Evolutionary conservation across 331 rosid genomes (phyloP).

Genomic region (Acacia pycnantha): DNA sequence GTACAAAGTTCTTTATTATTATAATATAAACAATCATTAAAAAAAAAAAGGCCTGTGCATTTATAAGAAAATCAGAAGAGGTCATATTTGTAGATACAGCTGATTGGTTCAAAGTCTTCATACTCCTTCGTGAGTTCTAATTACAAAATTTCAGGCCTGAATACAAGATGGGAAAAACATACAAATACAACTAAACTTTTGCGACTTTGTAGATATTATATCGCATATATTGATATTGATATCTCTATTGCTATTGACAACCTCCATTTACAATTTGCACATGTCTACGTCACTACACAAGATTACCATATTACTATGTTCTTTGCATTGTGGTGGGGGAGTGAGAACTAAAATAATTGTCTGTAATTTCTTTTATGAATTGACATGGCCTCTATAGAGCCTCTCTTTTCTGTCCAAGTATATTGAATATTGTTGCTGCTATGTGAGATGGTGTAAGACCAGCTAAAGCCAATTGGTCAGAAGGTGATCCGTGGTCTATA

Average conservation of each 20-base stretch:
- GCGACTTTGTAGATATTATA: neutral
- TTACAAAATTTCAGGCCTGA: neutral
- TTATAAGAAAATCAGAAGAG: neutral
- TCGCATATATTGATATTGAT: neutral
- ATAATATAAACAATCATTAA: too few species aligned
- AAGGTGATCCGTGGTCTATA: too few species aligned
- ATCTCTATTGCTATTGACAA: neutral
- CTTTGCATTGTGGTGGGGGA: constrained; percentile 28
- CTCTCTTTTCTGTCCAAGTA: constrained; percentile 83
- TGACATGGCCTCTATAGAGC: constrained; percentile 79
- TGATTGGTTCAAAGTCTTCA: neutral
- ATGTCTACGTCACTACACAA: neutral
- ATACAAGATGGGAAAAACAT: neutral
- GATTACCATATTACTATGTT: neutral
- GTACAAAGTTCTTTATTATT: too few species aligned
- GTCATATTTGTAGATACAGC: neutral
- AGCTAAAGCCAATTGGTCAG: too few species aligned
- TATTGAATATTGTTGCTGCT: too few species aligned
- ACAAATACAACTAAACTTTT: neutral
- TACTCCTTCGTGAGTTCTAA: neutral
- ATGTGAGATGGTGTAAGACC: too few species aligned
- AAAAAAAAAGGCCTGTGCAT: neutral
- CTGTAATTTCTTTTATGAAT: constrained; percentile 39
- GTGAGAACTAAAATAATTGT: neutral
- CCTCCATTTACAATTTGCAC: neutral